Evolutionary conservation across 495 filamentous ascomycete species (phyloP), one percentile per base, ranked within the genome.

Genomic region (Thermothielavioides terrestris): DNA sequence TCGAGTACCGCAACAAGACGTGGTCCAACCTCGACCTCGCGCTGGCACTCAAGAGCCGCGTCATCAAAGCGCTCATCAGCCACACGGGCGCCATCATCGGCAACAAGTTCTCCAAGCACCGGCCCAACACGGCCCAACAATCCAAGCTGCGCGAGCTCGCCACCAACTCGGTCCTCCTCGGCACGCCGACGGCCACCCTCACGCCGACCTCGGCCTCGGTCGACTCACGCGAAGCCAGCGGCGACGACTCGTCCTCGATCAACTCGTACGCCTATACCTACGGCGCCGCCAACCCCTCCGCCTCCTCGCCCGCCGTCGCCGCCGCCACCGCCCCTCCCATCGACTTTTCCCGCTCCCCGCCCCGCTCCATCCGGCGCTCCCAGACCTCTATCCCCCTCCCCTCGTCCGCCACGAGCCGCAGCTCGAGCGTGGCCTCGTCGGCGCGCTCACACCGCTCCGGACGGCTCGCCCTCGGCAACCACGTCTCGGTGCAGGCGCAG

Each of bases 21-120:
- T 99, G 92, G 92, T 96, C 91, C 15, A 97, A 97, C 64, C 80
- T 97, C 7, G 92, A 99, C 54, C 79, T 99, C 10, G 89, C 91
- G 1, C 71, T 96, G 42, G 83, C 85, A 17, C 72, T 99, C 38
- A 97, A 99, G 75, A 88, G 85, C 55, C 89, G 94, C 46, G 86
- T 96, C 55, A 92, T 94, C 65, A 84, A 85, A 59, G 94, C 94
- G 1, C 77, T 98, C 18, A 90, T 98, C 59, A 91, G 88, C 25
- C 92, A 98, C 65, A 87, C 90, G 2, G 91, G 90, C 20, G 90
- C 94, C 42, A 97, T 98, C 58, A 84, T 98, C 50, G 87, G 92
- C 42, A 98, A 98, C 73, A 98, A 98, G 60, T 83, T 98, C 65
- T 86, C 83, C 22, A 86, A 89, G 55, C 89, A 94, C 61, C 79